Conservation (phyloP, 1,284 basidiomycete species). For the Leccinum idahoense region DNA sequence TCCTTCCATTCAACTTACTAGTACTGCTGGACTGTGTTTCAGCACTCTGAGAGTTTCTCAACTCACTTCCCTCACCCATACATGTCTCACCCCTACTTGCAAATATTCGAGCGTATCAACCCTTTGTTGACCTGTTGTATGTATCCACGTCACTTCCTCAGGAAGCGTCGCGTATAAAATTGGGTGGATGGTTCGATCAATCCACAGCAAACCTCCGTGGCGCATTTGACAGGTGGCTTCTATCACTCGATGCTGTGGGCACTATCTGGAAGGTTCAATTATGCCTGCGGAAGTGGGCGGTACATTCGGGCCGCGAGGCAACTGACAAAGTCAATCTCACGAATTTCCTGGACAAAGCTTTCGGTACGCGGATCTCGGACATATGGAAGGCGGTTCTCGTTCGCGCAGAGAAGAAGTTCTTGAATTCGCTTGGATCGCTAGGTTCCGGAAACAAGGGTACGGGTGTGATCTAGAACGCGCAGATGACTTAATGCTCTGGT, state of each 20-base stretch:
- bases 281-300: slow-evolving; percentile 45
- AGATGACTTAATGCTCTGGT: slow-evolving; percentile 8
- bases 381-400: slow-evolving; percentile 52
- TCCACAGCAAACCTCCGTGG: slow-evolving; percentile 42
- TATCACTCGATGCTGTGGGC: slow-evolving; percentile 47
- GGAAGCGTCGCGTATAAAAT: slow-evolving; percentile 38
- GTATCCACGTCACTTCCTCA: slow-evolving; percentile 46
- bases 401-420: slow-evolving; percentile 43
- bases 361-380: slow-evolving; percentile 41
- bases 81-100: slow-evolving; percentile 63
- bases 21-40: slow-evolving; percentile 47
- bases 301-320: slow-evolving; percentile 36
- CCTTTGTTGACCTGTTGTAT: slow-evolving; percentile 65
- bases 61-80: slow-evolving; percentile 64
- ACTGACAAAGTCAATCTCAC: slow-evolving; percentile 41
- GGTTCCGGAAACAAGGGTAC: slow-evolving; percentile 16
- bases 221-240: slow-evolving; percentile 52
- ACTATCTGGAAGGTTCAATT: slow-evolving; percentile 64
- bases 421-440: slow-evolving; percentile 30
- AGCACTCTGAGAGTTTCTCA: slow-evolving; percentile 57
- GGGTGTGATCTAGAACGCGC: slow-evolving; percentile 3
- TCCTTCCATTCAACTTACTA: slow-evolving; percentile 29
- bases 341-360: slow-evolving; percentile 45
- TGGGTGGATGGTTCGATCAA: slow-evolving; percentile 57
- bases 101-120: slow-evolving; percentile 62